These are phyloP conservation scores for Russula sp. DNA, from an alignment of 768 basidiomycete genomes.

Conservation along the genomic window DNA sequence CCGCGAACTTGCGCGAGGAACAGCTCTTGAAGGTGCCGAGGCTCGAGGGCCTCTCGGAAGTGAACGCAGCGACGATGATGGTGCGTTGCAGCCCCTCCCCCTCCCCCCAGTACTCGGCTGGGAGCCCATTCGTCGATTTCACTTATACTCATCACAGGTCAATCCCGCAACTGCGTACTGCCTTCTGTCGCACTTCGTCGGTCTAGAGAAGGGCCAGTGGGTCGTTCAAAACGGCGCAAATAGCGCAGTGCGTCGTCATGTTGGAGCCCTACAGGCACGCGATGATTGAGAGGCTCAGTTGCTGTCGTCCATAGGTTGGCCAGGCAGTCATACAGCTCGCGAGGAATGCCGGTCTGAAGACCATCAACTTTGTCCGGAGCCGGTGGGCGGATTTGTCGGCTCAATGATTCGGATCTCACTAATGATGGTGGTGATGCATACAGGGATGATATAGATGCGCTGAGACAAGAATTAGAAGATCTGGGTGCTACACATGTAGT, in stretches of 20 bases:
- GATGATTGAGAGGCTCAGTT: not conserved
- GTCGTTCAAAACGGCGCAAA: conserved; percentile 84
- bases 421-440: not conserved
- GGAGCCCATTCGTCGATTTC: not conserved
- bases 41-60: conserved; percentile 42
- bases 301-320: conserved; percentile 46
- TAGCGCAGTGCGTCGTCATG: conserved; percentile 55
- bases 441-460: conserved; percentile 46
- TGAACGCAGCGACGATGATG: conserved; percentile 67
- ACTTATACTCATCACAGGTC: conserved; percentile 36
- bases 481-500: conserved; percentile 73
- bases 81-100: conserved; percentile 32
- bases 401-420: not conserved
- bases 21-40: conserved; percentile 59
- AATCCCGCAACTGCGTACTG: conserved; percentile 82
- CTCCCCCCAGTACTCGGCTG: not conserved
- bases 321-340: conserved; percentile 85
- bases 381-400: conserved; percentile 37
- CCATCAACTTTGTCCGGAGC: conserved; percentile 74
- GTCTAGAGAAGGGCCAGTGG: conserved; percentile 64
- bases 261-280: not conserved
- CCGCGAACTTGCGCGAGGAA: conserved; percentile 41
- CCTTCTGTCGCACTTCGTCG: conserved; percentile 67
- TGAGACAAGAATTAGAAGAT: conserved; percentile 43
- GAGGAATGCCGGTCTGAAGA: conserved; percentile 58